A percentile compares a stretch with the other conserved stretches of the same genome.
These are phyloP conservation scores for Venturia oleaginea DNA, from an alignment of 2,329 filamentous ascomycete species.

Conservation along the genomic window DNA sequence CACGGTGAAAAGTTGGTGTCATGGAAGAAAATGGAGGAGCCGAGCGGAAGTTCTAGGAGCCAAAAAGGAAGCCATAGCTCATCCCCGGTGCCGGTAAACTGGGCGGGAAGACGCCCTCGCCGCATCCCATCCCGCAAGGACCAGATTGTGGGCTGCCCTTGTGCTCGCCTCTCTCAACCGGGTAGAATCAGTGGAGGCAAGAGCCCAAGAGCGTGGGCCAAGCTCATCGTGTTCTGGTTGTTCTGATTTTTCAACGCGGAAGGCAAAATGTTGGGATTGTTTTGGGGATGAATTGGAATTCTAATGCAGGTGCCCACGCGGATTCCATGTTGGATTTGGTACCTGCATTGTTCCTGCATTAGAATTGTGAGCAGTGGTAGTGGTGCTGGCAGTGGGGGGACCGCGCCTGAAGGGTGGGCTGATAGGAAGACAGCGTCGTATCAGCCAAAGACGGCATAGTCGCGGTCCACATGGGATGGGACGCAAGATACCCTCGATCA, in stretches of 20 bases:
- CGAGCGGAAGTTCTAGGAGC: neutral
- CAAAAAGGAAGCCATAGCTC: neutral
- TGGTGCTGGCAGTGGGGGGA: neutral
- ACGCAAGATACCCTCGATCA: neutral
- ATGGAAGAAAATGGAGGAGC: neutral
- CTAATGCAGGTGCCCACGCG: neutral
- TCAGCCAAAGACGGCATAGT: neutral
- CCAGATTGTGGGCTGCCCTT: neutral
- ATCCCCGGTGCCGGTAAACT: constrained; percentile 6
- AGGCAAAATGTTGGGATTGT: neutral
- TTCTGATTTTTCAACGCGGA: neutral
- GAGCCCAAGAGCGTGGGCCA: constrained; percentile 1
- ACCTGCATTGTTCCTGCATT: constrained; percentile 35
- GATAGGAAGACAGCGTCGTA: neutral
- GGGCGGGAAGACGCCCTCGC: constrained; percentile 2
- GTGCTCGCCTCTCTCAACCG: neutral
- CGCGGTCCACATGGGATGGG: neutral
- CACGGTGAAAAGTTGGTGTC: neutral
- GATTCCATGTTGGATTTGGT: constrained; percentile 17
- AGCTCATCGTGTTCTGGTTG: neutral
- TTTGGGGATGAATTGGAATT: neutral
- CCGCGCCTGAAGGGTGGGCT: neutral
- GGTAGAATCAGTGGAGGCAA: neutral
- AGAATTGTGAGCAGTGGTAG: constrained; percentile 17
- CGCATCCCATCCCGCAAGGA: constrained; percentile 1